Evolutionary conservation across 2,329 filamentous ascomycete genomes (phyloP).

Genomic region (Geosmithia putterillii): DNA sequence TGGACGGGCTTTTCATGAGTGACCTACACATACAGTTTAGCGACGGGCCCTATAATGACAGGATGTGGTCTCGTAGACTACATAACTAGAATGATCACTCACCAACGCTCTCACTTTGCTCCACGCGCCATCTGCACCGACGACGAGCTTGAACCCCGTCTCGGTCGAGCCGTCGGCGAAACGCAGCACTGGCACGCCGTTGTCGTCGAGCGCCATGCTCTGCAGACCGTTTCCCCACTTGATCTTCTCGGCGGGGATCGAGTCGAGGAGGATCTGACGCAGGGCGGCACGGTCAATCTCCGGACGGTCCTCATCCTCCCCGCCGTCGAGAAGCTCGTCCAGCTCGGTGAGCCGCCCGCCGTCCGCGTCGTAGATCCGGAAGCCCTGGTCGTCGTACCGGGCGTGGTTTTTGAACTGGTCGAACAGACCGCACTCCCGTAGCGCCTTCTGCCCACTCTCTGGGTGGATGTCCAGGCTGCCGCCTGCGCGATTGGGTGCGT

Average conservation of each 20-base stretch:
- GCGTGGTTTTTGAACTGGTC: slow-evolving; percentile 15
- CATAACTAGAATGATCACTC: too few species aligned
- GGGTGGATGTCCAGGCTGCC: slow-evolving; percentile 38
- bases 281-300: slow-evolving; percentile 25
- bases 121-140: slow-evolving; percentile 7
- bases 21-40: too few species aligned
- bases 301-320: slow-evolving; percentile 12
- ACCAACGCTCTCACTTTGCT: slow-evolving; percentile 16
- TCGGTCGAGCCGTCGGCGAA: neutral
- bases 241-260: slow-evolving; percentile 17
- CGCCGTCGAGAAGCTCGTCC: slow-evolving; percentile 5
- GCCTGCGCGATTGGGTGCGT: slow-evolving; percentile 10
- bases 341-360: slow-evolving; percentile 24
- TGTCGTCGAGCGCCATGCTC: neutral
- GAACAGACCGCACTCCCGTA: slow-evolving; percentile 29
- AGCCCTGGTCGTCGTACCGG: neutral
- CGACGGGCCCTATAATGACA: too few species aligned
- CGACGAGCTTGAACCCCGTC: slow-evolving; percentile 1
- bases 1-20: slow-evolving; percentile 22
- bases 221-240: slow-evolving; percentile 3
- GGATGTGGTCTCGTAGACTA: too few species aligned
- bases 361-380: slow-evolving; percentile 24
- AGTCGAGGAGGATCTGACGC: slow-evolving; percentile 17
- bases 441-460: slow-evolving; percentile 27
- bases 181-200: neutral